Base-by-base conservation (phyloP, 176 grass and related monocot genomes). In the Musa itinerans region DNA sequence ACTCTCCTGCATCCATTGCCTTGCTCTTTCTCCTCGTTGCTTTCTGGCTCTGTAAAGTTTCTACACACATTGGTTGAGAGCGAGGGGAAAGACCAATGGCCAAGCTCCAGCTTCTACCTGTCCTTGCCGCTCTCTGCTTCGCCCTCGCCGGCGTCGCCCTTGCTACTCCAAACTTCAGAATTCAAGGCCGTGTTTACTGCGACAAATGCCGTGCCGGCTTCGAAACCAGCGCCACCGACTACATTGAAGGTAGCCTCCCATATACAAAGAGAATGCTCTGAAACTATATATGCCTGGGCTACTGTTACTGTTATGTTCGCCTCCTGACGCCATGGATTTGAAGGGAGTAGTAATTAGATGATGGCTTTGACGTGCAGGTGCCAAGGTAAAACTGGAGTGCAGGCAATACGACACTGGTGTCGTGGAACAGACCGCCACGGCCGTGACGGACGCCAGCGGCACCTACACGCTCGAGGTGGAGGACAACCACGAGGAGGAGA, bases 161-260 rank as follows among this genome's bases (percentile, higher is more conserved):
- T 13, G 81, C 76, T 74, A 54, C 73, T 0, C 78, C 87, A 8
- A 76, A 79, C 26, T 90, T 88, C 75, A 2, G 68, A 8, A 59
- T 96, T 70, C 72, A 88, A 79, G 93, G 93, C 53, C 87, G 89
- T 10, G 85, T 96, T 54, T 96, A 90, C 76, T 96, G 93, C 65
- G 93, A 96, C 79, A 96, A 87, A 0, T 96, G 89, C 74, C 89
- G 93, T 9, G 83, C 87, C 11, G 93, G 93, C 27, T 96, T 96
- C 12, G 87, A 90, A 78, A 96, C 87, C 52, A 82, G 83, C 62
- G 73, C 85, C 80, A 89, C 89, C 29, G 72, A 83, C 73, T 96
- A 92, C 82, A 69, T 96, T 26, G 55, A 81, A 59, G 92, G 92
- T 95, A 88, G 0, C 34, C 34, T 43, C 34, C 34, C 15, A 10